Conservation (phyloP, 2,329 filamentous ascomycete species). For the Simplicillium aogashimaense region DNA sequence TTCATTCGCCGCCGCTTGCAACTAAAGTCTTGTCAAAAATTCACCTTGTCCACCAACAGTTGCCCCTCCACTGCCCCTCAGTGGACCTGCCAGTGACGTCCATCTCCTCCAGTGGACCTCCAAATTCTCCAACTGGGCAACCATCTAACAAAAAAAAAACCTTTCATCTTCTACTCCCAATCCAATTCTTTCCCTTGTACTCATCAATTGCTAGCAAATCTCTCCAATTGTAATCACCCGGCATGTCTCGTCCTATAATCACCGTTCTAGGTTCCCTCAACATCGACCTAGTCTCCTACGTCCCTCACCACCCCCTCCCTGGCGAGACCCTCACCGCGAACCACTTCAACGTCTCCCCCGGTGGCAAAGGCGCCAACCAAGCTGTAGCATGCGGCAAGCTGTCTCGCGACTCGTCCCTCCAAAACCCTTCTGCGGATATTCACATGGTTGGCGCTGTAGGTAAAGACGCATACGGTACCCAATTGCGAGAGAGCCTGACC, state of each 20-base stretch:
- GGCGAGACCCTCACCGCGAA: slow-evolving; percentile 82
- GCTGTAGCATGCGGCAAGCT: slow-evolving; percentile 81
- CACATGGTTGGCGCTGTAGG: slow-evolving; percentile 70
- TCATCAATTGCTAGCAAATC: neutral
- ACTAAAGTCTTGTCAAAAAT: no score
- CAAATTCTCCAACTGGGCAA: no score
- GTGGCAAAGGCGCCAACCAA: slow-evolving; percentile 95
- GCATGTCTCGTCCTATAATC: slow-evolving; percentile 41
- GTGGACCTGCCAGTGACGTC: no score
- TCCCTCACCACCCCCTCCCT: slow-evolving; percentile 68
- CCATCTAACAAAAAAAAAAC: no score
- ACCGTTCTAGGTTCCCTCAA: slow-evolving; percentile 89
- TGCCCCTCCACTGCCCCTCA: no score
- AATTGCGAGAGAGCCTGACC: slow-evolving; percentile 48
- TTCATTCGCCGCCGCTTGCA: no score
- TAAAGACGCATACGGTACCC: slow-evolving; percentile 52
- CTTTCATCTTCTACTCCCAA: neutral
- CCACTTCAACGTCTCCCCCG: slow-evolving; percentile 70
- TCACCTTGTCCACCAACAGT: no score
- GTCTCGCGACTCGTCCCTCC: slow-evolving; percentile 41
- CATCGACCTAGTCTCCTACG: slow-evolving; percentile 84
- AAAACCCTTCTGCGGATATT: slow-evolving; percentile 32
- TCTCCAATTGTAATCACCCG: slow-evolving; percentile 1
- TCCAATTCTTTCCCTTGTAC: neutral
- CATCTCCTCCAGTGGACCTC: no score